A percentile compares a stretch with the other conserved stretches of the same genome.
These are phyloP conservation scores for Sporisorium graminicola DNA, from an alignment of 1,284 basidiomycete species.

Conservation along the genomic window DNA sequence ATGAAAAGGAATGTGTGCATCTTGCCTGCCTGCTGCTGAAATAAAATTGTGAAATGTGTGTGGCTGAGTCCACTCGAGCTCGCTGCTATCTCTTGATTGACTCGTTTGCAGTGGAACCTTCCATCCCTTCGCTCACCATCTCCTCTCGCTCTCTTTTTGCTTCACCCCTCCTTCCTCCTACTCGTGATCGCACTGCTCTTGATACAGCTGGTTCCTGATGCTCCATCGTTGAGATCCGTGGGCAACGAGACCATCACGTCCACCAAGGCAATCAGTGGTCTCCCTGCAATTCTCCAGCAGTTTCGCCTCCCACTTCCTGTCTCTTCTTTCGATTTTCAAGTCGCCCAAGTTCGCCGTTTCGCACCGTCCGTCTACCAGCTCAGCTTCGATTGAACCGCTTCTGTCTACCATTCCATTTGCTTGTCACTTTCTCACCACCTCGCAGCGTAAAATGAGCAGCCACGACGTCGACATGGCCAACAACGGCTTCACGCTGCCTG, in stretches of 20 bases:
- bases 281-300: not conserved
- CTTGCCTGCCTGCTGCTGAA: not conserved
- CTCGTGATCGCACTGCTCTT: not conserved
- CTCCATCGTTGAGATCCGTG: not conserved
- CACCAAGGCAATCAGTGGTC: not conserved
- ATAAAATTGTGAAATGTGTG: not conserved
- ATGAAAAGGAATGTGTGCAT: not conserved
- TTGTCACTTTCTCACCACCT: not conserved
- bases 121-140: conserved; percentile 2
- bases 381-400: not conserved
- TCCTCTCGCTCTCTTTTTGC: not conserved
- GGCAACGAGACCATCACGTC: conserved; percentile 2
- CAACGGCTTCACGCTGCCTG: conserved; percentile 16
- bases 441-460: conserved; percentile 16
- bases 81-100: not conserved
- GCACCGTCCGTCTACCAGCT: not conserved
- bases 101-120: not conserved
- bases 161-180: not conserved
- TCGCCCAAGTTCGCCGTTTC: not conserved
- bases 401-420: not conserved
- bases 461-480: conserved; percentile 18
- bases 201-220: not conserved
- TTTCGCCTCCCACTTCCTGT: not conserved
- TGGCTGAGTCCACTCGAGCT: conserved; percentile 1
- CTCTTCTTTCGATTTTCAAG: not conserved